Base-by-base conservation (phyloP, 139 green algal species). In the Tetradesmus obliquus region DNA sequence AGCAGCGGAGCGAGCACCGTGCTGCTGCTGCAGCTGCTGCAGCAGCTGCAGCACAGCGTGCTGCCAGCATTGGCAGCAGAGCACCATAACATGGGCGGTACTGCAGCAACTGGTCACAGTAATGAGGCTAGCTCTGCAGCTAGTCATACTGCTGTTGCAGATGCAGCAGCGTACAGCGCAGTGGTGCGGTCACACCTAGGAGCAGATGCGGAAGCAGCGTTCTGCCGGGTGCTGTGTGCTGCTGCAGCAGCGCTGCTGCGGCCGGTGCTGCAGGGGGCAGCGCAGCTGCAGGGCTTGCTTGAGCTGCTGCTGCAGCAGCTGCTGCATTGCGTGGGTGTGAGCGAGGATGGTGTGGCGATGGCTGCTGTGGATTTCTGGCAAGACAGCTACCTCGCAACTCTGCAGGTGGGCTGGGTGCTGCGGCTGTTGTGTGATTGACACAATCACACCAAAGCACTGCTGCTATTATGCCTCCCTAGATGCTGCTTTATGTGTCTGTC, bases 361-460 rank as follows among this genome's bases (percentile, higher is more conserved):
- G 88, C 60, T 45, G 86, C 85, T 51, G 85, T 94, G 45, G 71
- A 87, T 1, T 95, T 95, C 72, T 95, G 94, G 92, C 91, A 94
- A 57, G 92, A 95, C 79, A 92, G 55, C 45, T 95, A 94, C 83
- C 91, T 96, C 55, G 86, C 93, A n/a, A 91, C 91, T 0, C 83
- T 96, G 82, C 86, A 95, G 81, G 69, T 88, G 54, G 55, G 55
- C 22, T 66, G 71, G 4, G 71, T 24, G 71, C 71, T 79, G 66
- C 89, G 55, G 20, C 32, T 45, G 32, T 45, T 45, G 32, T 45
- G 32, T 45, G 32, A 45, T 45, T 45, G 32, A 45, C 32, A 45
- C 32, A 45, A 45, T 45, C 32, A 45, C 32, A 45, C 32, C 32
- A 45, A 45, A 45, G 32, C 32, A 45, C 32, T 45, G 32, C 32